Evolutionary conservation across 2,329 filamentous ascomycete genomes (phyloP).

Genomic region (Elsinoe fawcettii): DNA sequence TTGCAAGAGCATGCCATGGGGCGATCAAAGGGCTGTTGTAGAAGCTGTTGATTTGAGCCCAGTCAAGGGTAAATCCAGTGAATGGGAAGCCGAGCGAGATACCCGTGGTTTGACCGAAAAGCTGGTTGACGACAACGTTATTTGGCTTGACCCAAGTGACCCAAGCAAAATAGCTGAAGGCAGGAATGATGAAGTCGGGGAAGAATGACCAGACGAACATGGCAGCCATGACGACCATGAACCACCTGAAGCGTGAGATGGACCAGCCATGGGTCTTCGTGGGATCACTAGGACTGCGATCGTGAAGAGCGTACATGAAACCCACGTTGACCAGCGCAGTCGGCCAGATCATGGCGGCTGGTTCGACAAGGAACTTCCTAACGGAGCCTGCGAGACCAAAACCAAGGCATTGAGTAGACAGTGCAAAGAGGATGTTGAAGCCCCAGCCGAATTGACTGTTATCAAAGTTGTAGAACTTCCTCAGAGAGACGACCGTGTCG

Average conservation of each 20-base stretch:
- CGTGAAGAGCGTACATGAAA: conserved; percentile 61
- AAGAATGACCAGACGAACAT: conserved; percentile 78
- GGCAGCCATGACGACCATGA: conserved; percentile 62
- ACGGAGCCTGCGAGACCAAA: conserved; percentile 80
- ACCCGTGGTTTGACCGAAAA: conserved; percentile 24
- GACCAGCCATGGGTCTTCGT: conserved; percentile 63
- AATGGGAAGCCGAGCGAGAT: conserved; percentile 24
- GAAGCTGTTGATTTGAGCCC: conserved; percentile 72
- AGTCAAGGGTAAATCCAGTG: conserved; percentile 65
- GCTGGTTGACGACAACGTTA: conserved; percentile 48
- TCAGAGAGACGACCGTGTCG: conserved; percentile 23
- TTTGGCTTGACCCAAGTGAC: conserved; percentile 83
- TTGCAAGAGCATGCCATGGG: conserved; percentile 31
- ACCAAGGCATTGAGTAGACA: conserved; percentile 79
- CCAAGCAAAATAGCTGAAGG: conserved; percentile 80
- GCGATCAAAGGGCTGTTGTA: conserved; percentile 59
- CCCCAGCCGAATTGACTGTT: conserved; percentile 49
- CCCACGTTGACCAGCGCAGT: conserved; percentile 85
- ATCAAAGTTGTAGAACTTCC: conserved; percentile 74
- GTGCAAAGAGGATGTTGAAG: conserved; percentile 77
- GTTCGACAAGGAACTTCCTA: conserved; percentile 70
- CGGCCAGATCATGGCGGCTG: conserved; percentile 87
- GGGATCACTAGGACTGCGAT: conserved; percentile 61
- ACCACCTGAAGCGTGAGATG: conserved; percentile 76
- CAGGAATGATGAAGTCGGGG: conserved; percentile 72